Evolutionary conservation across 192 early-diverging fungal genomes (phyloP).

Genomic region (Coemansia sp.): DNA sequence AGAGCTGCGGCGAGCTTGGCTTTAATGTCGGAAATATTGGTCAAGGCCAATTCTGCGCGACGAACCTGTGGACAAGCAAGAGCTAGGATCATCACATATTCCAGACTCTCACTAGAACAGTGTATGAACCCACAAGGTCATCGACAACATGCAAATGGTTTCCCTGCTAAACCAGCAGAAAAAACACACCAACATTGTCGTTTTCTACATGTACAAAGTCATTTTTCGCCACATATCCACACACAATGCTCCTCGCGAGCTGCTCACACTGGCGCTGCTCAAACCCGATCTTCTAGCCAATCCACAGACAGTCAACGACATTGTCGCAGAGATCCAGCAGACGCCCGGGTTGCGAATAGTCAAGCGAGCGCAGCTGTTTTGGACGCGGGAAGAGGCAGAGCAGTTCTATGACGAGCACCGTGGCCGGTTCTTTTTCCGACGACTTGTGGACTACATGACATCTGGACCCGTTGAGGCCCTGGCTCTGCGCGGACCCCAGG

Average conservation of each 20-base stretch:
- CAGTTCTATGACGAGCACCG: constrained; percentile 67
- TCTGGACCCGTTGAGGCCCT: constrained; percentile 63
- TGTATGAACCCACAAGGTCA: too few species aligned
- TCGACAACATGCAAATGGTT: too few species aligned
- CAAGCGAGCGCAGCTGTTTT: constrained; percentile 44
- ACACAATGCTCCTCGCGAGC: background rate
- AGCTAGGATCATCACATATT: too few species aligned
- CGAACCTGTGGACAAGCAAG: background rate
- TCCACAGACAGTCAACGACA: constrained; percentile 35
- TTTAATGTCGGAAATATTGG: background rate
- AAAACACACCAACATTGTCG: too few species aligned
- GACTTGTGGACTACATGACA: constrained; percentile 72
- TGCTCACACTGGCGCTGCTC: constrained; percentile 64
- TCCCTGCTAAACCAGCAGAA: too few species aligned
- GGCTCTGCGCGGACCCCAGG: constrained; percentile 58
- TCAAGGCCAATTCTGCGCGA: background rate
- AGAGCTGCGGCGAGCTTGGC: background rate
- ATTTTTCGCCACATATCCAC: too few species aligned
- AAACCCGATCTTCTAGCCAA: constrained; percentile 73
- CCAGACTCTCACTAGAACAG: too few species aligned
- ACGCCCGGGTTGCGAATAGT: constrained; percentile 42
- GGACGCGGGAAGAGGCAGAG: constrained; percentile 58
- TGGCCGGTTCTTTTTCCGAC: constrained; percentile 64
- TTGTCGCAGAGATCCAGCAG: constrained; percentile 45
- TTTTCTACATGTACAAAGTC: too few species aligned